A percentile compares a stretch with the other conserved stretches of the same genome.
These are phyloP conservation scores for Zarea fungicola DNA, from an alignment of 2,329 filamentous ascomycete genomes.

Conservation along the genomic window DNA sequence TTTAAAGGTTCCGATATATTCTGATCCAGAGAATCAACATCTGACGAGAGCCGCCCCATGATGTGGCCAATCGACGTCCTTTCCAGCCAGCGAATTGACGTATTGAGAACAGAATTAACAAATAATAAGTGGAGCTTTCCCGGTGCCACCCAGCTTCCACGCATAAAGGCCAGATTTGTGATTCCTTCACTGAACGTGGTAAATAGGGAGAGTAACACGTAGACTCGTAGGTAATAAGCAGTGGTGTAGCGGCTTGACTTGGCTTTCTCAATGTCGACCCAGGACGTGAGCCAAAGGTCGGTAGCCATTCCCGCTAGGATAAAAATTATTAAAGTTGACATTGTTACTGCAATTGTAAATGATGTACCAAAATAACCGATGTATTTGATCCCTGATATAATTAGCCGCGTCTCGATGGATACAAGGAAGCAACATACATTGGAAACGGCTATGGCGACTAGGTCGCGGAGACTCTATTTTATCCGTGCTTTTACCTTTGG, in stretches of 20 bases:
- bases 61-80: conserved; percentile 38
- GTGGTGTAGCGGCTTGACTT: conserved; percentile 19
- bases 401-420: background rate
- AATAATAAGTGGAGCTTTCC: conserved; percentile 38
- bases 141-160: conserved; percentile 43
- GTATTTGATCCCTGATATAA: background rate
- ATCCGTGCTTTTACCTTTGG: background rate
- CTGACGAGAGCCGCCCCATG: conserved; percentile 42
- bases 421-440: background rate
- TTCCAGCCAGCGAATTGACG: conserved; percentile 45
- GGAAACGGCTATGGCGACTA: background rate
- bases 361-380: background rate
- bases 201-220: conserved; percentile 33
- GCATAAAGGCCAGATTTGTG: conserved; percentile 35
- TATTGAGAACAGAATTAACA: conserved; percentile 38
- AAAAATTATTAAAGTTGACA: background rate
- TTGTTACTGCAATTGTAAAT: background rate
- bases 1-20: conserved; percentile 33
- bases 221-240: conserved; percentile 44
- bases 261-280: conserved; percentile 24
- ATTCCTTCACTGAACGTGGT: conserved; percentile 32
- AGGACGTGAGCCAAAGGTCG: conserved; percentile 35
- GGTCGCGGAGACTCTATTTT: background rate
- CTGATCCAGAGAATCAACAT: conserved; percentile 42
- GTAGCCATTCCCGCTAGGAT: background rate